These are phyloP conservation scores for Pyrenula massariospora DNA, from an alignment of 495 filamentous ascomycete species.

Conservation along the genomic window DNA sequence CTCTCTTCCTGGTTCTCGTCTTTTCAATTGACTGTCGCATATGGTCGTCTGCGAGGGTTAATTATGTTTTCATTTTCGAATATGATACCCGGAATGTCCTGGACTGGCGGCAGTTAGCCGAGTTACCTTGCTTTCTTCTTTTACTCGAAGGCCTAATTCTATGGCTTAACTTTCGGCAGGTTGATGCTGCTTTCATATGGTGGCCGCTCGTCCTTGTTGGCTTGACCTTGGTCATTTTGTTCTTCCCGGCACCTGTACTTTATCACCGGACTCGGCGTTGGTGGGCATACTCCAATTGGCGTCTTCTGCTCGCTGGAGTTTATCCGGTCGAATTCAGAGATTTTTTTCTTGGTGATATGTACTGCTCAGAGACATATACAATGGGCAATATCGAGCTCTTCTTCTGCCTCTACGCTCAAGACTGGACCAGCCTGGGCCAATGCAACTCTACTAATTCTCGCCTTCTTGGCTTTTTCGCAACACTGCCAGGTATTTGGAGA, in stretches of 20 bases:
- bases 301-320: constrained; percentile 70
- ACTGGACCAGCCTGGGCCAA: constrained; percentile 56
- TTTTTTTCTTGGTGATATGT: constrained; percentile 96
- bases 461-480: constrained; percentile 75
- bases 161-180: constrained; percentile 72
- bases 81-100: constrained; percentile 76
- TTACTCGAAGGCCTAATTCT: constrained; percentile 67
- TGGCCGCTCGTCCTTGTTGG: constrained; percentile 77
- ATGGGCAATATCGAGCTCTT: constrained; percentile 86
- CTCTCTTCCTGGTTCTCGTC: constrained; percentile 57
- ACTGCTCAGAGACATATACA: constrained; percentile 84
- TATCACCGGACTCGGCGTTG: constrained; percentile 71
- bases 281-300: constrained; percentile 76
- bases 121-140: constrained; percentile 67
- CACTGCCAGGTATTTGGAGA: constrained; percentile 77
- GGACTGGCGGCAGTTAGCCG: constrained; percentile 81
- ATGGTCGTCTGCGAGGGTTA: constrained; percentile 76
- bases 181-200: constrained; percentile 64
- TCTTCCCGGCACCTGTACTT: constrained; percentile 61
- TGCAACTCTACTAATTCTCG: constrained; percentile 84
- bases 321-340: constrained; percentile 95
- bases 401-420: constrained; percentile 77
- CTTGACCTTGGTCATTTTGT: constrained; percentile 51
- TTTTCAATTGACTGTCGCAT: constrained; percentile 72
- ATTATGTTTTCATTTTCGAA: constrained; percentile 94